phyloP scores from a whole-genome alignment of 2,329 filamentous ascomycete genomes.

The Cadophora gregata region DNA sequence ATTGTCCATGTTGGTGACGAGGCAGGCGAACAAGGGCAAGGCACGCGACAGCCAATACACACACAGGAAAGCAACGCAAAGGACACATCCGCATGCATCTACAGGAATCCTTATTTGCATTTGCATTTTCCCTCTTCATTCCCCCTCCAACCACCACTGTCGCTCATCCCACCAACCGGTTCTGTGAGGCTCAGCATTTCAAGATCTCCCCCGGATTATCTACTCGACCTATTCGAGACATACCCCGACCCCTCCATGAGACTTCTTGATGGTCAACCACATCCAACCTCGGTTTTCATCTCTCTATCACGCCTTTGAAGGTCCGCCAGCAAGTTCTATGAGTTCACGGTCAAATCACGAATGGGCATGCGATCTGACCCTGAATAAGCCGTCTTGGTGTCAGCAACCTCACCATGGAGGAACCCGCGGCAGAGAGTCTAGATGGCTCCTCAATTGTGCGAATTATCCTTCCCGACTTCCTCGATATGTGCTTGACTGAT shows the following conservation, averaged over 20 bases:
- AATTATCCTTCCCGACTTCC: conserved; percentile 23
- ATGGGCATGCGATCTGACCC: conserved; percentile 33
- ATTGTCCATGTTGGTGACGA: not conserved
- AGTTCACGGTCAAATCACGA: conserved; percentile 27
- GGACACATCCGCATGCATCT: conserved; percentile 1
- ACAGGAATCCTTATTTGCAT: not conserved
- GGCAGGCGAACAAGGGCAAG: not conserved
- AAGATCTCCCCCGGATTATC: conserved; percentile 20
- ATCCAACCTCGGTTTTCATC: conserved; percentile 12
- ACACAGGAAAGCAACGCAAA: not conserved
- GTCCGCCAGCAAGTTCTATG: conserved; percentile 24
- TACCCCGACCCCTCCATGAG: conserved; percentile 19
- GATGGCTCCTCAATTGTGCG: conserved; percentile 80
- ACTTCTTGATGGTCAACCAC: conserved; percentile 25
- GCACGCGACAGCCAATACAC: not conserved
- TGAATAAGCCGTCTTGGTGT: conserved; percentile 28
- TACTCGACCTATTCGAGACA: conserved; percentile 23
- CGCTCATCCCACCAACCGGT: not conserved
- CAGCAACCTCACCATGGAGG: conserved; percentile 48
- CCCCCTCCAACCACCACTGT: not conserved
- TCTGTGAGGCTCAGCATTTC: conserved; percentile 14
- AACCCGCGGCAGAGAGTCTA: conserved; percentile 61
- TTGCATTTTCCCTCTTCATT: not conserved
- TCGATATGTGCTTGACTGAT: conserved; percentile 22
- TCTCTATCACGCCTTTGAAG: not conserved